These are phyloP conservation scores for Fusarium verticillioides DNA, from an alignment of 2,329 filamentous ascomycete species.

Conservation along the genomic window DNA sequence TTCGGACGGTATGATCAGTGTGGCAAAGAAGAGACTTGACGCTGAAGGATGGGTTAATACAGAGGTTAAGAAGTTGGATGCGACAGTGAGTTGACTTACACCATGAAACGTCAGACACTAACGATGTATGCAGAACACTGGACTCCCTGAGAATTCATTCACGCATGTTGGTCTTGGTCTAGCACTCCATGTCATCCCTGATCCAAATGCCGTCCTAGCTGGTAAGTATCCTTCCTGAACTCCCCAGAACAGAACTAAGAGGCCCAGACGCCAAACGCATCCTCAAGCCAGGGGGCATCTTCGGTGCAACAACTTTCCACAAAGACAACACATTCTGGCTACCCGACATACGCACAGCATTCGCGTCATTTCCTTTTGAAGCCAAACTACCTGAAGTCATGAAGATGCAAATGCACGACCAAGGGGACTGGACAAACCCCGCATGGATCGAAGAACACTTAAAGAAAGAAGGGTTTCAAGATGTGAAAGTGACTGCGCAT, in stretches of 20 bases:
- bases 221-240: conserved; percentile 32
- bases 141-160: conserved; percentile 52
- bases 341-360: conserved; percentile 52
- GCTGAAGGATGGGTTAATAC: conserved; percentile 59
- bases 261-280: conserved; percentile 50
- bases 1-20: conserved; percentile 54
- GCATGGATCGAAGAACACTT: conserved; percentile 54
- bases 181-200: conserved; percentile 58
- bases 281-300: conserved; percentile 53
- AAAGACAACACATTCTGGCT: conserved; percentile 51
- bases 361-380: conserved; percentile 54
- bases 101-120: neutral
- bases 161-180: conserved; percentile 60
- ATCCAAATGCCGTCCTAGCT: conserved; percentile 49
- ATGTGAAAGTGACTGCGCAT: conserved; percentile 51
- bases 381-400: conserved; percentile 50
- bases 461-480: conserved; percentile 49
- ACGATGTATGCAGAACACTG: conserved; percentile 50
- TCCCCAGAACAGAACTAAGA: neutral
- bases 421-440: conserved; percentile 54
- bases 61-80: conserved; percentile 57
- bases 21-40: conserved; percentile 52
- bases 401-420: conserved; percentile 54
- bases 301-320: conserved; percentile 53
- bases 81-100: conserved; percentile 51